phyloP scores from a whole-genome alignment of 2,329 filamentous ascomycete genomes.

The Ophiostoma fasciatum region DNA sequence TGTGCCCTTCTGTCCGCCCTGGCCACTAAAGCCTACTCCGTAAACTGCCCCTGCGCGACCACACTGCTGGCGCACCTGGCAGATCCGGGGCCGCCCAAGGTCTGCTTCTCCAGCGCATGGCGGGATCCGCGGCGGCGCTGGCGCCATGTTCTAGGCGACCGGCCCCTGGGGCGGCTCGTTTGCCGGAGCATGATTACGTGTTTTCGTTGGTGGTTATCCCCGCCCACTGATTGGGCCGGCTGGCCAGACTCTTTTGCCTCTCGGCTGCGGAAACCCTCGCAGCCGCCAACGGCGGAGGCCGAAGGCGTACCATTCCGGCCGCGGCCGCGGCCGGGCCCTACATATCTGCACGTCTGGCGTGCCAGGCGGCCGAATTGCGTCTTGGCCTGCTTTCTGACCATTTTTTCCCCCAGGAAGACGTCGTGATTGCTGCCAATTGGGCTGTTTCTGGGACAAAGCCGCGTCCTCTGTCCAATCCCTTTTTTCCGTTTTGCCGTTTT shows the following conservation, averaged over 20 bases:
- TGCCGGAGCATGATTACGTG: constrained; percentile 6
- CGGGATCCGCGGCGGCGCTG: too few relatives aligned
- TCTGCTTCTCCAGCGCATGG: too few relatives aligned
- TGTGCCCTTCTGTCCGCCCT: too few relatives aligned
- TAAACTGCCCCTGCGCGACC: too few relatives aligned
- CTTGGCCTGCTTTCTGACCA: too few relatives aligned
- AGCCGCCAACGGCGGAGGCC: background rate
- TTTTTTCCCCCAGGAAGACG: too few relatives aligned
- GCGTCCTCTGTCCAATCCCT: background rate
- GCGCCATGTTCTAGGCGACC: too few relatives aligned
- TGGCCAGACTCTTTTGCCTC: constrained; percentile 1
- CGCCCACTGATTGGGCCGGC: constrained; percentile 1
- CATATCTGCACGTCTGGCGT: background rate
- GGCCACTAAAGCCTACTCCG: too few relatives aligned
- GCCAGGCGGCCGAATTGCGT: constrained; percentile 1
- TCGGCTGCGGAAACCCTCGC: constrained; percentile 4
- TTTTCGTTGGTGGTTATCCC: constrained; percentile 3
- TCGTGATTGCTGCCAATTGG: background rate
- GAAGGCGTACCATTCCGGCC: background rate
- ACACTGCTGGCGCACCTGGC: too few relatives aligned
- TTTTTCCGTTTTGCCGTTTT: background rate
- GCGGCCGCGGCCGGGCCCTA: constrained; percentile 6
- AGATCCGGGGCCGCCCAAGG: too few relatives aligned
- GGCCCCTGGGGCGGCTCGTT: too few relatives aligned
- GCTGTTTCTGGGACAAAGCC: background rate